Evolutionary conservation across 805 yeast species (phyloP), one percentile per base, ranked within the genome.

Genomic region (Candida anglica): DNA sequence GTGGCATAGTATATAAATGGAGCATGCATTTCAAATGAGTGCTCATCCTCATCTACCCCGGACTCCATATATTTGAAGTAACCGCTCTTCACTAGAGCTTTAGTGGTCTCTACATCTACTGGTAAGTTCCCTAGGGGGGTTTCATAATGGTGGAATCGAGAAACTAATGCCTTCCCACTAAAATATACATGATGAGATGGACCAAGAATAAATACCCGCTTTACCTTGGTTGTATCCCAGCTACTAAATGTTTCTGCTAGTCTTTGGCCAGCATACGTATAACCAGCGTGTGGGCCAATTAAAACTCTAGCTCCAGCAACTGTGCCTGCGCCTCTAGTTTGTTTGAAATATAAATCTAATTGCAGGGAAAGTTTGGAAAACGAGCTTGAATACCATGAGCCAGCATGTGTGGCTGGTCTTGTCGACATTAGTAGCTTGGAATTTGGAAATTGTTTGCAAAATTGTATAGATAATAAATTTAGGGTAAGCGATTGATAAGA

Each of bases 181-280:
- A 84, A 86, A 53, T 82, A 89, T 6, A 84, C 81, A 56, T 86
- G 95, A 53, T 93, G 98, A 0, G 96, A 84, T 0, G 98, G 98
- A 0, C 98, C 97, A 52, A 93, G 54, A 1, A 93, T 65, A 44
- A 93, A 85, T 1, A 93, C 75, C 14, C 91, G 66, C 44, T 77
- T 71, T 14, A 70, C 69, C 7, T 62, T 61, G 1, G 70, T 44
- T 1, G 78, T 55, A 48, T 86, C 95, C 73, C 91, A 74, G 0
- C 78, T 73, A 2, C 71, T 71, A 48, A 85, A 91, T 0, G 95
- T 75, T 51, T 84, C 79, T 0, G 89, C 93, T 45, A 91, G 69
- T 0, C 86, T 76, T 5, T 64, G 58, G 0, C 96, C 96, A 25
- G 94, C 81, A 53, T 82, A 93, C 4, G 82, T 51, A 51, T 82